Evolutionary conservation across 176 grass and related monocot species (phyloP).

Genomic region (Alopecurus myosuroides): DNA sequence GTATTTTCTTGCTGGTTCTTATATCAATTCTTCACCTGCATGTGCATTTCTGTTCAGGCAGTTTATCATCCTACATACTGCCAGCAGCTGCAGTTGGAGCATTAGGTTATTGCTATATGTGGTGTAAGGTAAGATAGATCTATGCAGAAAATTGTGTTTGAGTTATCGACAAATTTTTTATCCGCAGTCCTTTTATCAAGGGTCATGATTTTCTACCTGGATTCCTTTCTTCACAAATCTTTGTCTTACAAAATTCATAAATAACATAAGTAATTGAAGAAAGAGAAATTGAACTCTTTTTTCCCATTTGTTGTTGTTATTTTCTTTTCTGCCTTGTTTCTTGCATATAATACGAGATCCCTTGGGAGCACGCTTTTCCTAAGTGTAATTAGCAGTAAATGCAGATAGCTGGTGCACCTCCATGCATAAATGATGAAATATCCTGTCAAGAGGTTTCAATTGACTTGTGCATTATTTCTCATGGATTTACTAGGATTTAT

Average conservation of each 20-base stretch:
- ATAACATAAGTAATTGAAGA: neutral
- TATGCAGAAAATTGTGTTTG: neutral
- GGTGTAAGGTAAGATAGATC: slow-evolving; percentile 78
- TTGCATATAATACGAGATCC: neutral
- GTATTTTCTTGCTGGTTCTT: neutral
- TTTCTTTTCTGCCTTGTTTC: slow-evolving; percentile 9
- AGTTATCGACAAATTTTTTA: neutral
- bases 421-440: neutral
- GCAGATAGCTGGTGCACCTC: neutral
- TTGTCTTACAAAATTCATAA: neutral
- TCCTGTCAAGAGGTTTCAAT: slow-evolving; percentile 6
- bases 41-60: slow-evolving; percentile 36
- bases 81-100: slow-evolving; percentile 88
- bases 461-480: neutral
- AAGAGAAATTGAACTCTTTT: neutral
- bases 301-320: neutral
- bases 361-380: neutral
- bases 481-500: slow-evolving; percentile 4
- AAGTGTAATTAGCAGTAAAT: neutral
- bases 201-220: neutral
- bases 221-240: neutral
- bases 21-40: neutral
- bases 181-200: neutral
- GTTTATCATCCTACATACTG: slow-evolving; percentile 81
- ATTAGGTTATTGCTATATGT: slow-evolving; percentile 97